phyloP scores from a whole-genome alignment of 2,329 filamentous ascomycete genomes.

The Aspergillus hortae region DNA sequence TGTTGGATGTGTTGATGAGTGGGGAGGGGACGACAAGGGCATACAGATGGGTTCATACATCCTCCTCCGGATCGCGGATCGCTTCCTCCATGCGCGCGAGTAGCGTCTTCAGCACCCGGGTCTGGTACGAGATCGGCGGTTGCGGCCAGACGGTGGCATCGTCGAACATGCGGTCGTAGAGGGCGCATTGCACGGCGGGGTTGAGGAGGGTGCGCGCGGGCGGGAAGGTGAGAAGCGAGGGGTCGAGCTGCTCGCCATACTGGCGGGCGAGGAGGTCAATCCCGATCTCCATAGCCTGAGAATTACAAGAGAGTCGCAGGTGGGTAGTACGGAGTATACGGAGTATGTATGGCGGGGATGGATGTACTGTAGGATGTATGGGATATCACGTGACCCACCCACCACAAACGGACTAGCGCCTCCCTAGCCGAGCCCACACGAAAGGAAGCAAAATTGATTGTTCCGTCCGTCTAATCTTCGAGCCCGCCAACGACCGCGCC shows the following conservation, averaged over 20 bases:
- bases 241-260: conserved; percentile 72
- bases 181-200: conserved; percentile 59
- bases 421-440: conserved; percentile 43
- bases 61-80: conserved; percentile 76
- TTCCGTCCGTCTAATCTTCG: conserved; percentile 22
- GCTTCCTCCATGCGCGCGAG: conserved; percentile 66
- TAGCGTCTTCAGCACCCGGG: conserved; percentile 70
- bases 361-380: not conserved
- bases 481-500: conserved; percentile 27
- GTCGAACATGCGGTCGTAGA: conserved; percentile 67
- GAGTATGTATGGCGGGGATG: not conserved
- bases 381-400: conserved; percentile 3
- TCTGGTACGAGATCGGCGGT: conserved; percentile 67
- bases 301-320: not conserved
- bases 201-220: conserved; percentile 55
- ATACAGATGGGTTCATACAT: conserved; percentile 57
- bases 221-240: conserved; percentile 61
- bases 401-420: conserved; percentile 26
- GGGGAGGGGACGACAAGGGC: not conserved
- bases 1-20: not conserved
- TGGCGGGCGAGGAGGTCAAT: conserved; percentile 53
- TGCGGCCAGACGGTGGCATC: conserved; percentile 52
- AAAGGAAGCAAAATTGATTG: conserved; percentile 33
- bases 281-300: not conserved
- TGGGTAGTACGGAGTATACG: too few species aligned